A percentile compares a stretch with the other conserved stretches of the same genome.
Evolutionary conservation across 176 grass and related monocot genomes (phyloP).

Genomic region (Dactylis glomerata): DNA sequence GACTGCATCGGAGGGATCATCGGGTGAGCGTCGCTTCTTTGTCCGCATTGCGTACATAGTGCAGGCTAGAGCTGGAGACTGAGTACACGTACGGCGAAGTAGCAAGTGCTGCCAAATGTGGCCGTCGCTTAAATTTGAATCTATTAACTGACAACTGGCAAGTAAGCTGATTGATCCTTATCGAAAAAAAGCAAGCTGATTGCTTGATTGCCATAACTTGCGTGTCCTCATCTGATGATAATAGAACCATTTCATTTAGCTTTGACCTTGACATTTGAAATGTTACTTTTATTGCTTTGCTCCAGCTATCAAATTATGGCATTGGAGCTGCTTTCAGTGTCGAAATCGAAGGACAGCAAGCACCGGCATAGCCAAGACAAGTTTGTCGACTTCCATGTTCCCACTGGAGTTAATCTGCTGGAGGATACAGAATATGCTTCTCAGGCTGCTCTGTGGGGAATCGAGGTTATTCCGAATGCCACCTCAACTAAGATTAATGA

Average conservation of each 20-base stretch:
- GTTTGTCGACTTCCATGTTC: slow-evolving; percentile 75
- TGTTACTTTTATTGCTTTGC: slow-evolving; percentile 1
- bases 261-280: slow-evolving; percentile 6
- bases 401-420: slow-evolving; percentile 77
- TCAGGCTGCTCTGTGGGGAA: slow-evolving; percentile 93
- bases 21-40: slow-evolving; percentile 56
- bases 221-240: not conserved
- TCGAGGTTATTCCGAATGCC: slow-evolving; percentile 59
- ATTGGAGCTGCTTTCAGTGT: slow-evolving; percentile 63
- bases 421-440: slow-evolving; percentile 78
- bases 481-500: slow-evolving; percentile 18
- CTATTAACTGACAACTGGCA: not conserved
- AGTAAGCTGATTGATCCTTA: not conserved
- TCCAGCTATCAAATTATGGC: slow-evolving; percentile 83
- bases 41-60: not conserved
- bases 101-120: slow-evolving; percentile 12
- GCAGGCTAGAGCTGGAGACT: not conserved
- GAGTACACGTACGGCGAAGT: not conserved
- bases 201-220: not conserved
- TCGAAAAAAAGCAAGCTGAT: not conserved
- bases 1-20: slow-evolving; percentile 95
- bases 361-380: slow-evolving; percentile 38
- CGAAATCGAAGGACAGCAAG: slow-evolving; percentile 44
- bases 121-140: not conserved
- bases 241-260: not conserved